phyloP scores from a whole-genome alignment of 495 filamentous ascomycete species.

The Cetradonia linearis region DNA sequence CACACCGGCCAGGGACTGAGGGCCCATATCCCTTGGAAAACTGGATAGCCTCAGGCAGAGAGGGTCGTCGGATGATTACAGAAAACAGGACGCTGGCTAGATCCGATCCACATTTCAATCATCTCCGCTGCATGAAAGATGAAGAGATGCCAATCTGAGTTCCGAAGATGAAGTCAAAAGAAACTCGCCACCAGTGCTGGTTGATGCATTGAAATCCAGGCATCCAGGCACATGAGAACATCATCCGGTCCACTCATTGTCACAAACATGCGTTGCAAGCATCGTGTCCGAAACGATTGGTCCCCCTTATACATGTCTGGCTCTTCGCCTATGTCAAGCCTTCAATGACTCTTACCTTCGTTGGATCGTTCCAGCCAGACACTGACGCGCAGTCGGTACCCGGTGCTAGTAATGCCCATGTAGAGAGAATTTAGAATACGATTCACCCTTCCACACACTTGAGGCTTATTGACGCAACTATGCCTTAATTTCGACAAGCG shows the following conservation, averaged over 20 bases:
- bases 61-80: background rate
- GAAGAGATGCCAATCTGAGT: background rate
- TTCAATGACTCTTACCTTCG: background rate
- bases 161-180: background rate
- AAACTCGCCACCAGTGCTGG: background rate
- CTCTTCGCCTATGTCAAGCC: background rate
- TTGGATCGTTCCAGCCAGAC: background rate
- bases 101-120: background rate
- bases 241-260: slow-evolving; percentile 7
- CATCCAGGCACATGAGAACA: background rate
- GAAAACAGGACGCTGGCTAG: background rate
- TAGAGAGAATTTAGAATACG: background rate
- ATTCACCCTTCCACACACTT: background rate
- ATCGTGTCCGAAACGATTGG: background rate
- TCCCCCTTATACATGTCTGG: background rate
- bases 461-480: background rate
- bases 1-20: background rate
- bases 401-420: background rate
- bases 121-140: background rate
- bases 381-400: slow-evolving; percentile 2
- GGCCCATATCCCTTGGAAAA: slow-evolving; percentile 13
- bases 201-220: background rate
- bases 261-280: background rate
- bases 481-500: background rate
- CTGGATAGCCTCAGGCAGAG: background rate